These are phyloP conservation scores for Talaromyces borbonicus DNA, from an alignment of 495 filamentous ascomycete species.

Conservation along the genomic window DNA sequence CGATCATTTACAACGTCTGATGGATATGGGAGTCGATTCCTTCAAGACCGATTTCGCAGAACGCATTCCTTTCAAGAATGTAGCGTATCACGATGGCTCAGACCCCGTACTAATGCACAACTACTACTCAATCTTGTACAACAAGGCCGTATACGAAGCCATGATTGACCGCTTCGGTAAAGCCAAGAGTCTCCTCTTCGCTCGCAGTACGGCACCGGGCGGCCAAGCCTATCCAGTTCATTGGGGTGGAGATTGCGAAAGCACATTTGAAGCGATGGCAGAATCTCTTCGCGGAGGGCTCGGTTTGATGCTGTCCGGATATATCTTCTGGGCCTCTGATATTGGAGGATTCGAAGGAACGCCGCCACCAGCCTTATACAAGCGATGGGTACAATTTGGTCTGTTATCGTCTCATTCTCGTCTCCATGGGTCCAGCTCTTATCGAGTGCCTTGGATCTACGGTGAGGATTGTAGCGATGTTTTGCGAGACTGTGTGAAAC, in stretches of 20 bases:
- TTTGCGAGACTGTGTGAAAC: conserved; percentile 45
- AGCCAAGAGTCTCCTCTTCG: conserved; percentile 55
- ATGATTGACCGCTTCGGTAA: conserved; percentile 48
- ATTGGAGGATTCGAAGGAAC: conserved; percentile 67
- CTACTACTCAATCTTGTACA: conserved; percentile 63
- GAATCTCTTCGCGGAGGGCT: conserved; percentile 63
- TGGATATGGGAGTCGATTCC: conserved; percentile 55
- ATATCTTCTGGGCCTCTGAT: conserved; percentile 59
- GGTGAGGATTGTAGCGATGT: conserved; percentile 52
- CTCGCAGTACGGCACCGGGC: conserved; percentile 55
- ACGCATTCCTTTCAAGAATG: conserved; percentile 53
- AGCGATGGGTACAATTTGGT: conserved; percentile 67
- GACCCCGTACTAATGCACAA: conserved; percentile 63
- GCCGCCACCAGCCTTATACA: conserved; percentile 59
- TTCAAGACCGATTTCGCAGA: conserved; percentile 72
- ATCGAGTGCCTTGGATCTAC: conserved; percentile 64
- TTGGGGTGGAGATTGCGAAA: conserved; percentile 62
- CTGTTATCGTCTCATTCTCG: conserved; percentile 58
- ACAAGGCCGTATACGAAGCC: conserved; percentile 56
- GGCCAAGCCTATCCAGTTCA: conserved; percentile 59
- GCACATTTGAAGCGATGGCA: conserved; percentile 62
- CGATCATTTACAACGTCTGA: conserved; percentile 45
- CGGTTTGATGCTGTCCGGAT: conserved; percentile 54
- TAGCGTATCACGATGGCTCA: conserved; percentile 46
- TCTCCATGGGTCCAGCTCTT: conserved; percentile 55